Conservation (phyloP, 2,329 filamentous ascomycete species). For the Sporothrix globosa region DNA sequence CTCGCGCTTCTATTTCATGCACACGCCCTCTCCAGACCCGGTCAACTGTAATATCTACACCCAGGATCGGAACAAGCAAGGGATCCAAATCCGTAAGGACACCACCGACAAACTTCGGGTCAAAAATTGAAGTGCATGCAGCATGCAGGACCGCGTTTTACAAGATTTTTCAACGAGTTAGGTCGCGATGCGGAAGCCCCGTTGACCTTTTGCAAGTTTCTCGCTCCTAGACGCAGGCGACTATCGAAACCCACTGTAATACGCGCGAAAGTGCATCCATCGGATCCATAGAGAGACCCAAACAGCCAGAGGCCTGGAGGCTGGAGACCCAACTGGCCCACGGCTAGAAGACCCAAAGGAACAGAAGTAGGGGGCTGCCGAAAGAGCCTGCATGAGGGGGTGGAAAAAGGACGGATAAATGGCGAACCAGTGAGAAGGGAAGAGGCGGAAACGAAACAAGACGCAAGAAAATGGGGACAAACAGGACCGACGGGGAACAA, state of each 20-base stretch:
- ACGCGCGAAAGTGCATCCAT: constrained; percentile 11
- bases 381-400: constrained; percentile 20
- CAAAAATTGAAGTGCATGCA: constrained; percentile 19
- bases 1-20: neutral
- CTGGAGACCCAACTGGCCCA: neutral
- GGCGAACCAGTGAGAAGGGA: neutral
- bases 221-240: neutral
- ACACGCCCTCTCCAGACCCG: constrained; percentile 18
- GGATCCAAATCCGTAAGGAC: constrained; percentile 4
- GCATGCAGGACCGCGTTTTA: constrained; percentile 13
- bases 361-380: constrained; percentile 18
- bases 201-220: no score
- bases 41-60: neutral
- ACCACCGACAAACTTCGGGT: constrained; percentile 14
- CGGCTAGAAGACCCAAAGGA: constrained; percentile 12
- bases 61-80: neutral
- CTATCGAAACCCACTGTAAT: neutral
- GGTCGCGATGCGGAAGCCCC: neutral
- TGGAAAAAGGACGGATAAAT: neutral
- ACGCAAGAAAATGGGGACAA: neutral
- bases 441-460: neutral
- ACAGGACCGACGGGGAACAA: neutral
- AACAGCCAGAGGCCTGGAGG: neutral
- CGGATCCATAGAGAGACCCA: neutral
- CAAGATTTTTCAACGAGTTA: neutral